Evolutionary conservation across 2,329 filamentous ascomycete species (phyloP).

Genomic region (Cadophora sp.): DNA sequence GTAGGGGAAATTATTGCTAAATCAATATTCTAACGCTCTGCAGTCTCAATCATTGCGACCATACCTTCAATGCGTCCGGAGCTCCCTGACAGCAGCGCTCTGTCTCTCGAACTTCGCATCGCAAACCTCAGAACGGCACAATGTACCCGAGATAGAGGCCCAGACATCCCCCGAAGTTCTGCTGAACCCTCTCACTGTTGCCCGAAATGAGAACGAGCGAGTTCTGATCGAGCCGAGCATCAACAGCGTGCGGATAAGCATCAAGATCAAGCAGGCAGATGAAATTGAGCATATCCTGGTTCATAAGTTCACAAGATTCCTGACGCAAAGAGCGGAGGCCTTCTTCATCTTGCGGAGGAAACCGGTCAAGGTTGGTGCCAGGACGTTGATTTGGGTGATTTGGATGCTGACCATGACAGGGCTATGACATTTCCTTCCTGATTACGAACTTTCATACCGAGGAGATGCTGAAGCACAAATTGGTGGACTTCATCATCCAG

Average conservation of each 20-base stretch:
- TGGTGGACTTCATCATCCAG: constrained; percentile 98
- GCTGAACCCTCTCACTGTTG: constrained; percentile 86
- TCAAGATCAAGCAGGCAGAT: constrained; percentile 99
- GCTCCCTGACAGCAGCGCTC: constrained; percentile 90
- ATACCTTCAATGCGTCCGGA: constrained; percentile 95
- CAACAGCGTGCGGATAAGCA: constrained; percentile 96
- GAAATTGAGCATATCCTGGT: constrained; percentile 98
- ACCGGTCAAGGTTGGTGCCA: constrained; percentile 78
- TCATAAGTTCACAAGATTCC: constrained; percentile 96
- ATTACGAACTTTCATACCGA: constrained; percentile 99
- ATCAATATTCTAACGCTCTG: not conserved
- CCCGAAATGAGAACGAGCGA: constrained; percentile 95
- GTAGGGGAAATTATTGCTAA: not conserved
- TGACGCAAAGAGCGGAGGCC: constrained; percentile 93
- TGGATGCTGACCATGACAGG: constrained; percentile 56
- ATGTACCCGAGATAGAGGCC: constrained; percentile 97
- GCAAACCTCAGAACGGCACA: constrained; percentile 94
- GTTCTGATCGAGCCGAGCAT: constrained; percentile 96
- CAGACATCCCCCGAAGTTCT: constrained; percentile 92
- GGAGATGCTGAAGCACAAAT: constrained; percentile 98
- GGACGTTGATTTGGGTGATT: constrained; percentile 11
- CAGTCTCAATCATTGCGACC: constrained; percentile 96
- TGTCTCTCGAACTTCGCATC: constrained; percentile 97
- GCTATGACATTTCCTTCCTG: constrained; percentile 98
- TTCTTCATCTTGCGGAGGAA: constrained; percentile 98